These are phyloP conservation scores for Rhizophagus sp. DNA, from an alignment of 192 early-diverging fungal species.

Conservation along the genomic window DNA sequence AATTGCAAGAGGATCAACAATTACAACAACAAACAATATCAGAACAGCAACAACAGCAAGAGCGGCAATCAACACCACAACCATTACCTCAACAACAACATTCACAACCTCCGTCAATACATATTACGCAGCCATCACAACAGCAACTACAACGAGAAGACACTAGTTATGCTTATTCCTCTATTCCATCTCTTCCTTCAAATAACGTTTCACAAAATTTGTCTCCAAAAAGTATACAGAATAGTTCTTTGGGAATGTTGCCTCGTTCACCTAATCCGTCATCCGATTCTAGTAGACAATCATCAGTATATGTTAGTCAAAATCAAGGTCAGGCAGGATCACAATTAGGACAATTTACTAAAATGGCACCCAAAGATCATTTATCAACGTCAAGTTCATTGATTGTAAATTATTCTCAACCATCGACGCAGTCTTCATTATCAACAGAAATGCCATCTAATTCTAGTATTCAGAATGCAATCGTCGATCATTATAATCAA, in stretches of 20 bases:
- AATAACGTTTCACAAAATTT: conserved; percentile 18
- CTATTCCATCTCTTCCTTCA: neutral
- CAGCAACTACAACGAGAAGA: conserved; percentile 20
- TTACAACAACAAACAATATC: neutral
- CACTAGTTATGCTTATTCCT: neutral
- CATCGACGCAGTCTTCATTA: conserved; percentile 1
- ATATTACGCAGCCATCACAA: neutral
- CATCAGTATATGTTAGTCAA: neutral
- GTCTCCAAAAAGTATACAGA: conserved; percentile 21
- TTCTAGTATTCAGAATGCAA: conserved; percentile 2
- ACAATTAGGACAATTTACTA: conserved; percentile 16
- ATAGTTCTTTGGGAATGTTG: conserved; percentile 11
- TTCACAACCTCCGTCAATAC: no score
- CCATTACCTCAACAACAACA: neutral
- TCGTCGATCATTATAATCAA: neutral
- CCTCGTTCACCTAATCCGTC: neutral
- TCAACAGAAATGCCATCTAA: neutral
- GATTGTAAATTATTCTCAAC: conserved; percentile 15
- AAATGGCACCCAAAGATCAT: conserved; percentile 1
- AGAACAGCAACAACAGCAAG: conserved; percentile 9
- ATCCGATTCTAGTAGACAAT: neutral
- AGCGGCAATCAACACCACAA: neutral
- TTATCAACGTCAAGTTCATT: conserved; percentile 13
- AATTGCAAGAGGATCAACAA: conserved; percentile 11
- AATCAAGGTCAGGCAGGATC: neutral